Conservation (phyloP, 208 protist species). For the Trypanosoma theileri region DNA sequence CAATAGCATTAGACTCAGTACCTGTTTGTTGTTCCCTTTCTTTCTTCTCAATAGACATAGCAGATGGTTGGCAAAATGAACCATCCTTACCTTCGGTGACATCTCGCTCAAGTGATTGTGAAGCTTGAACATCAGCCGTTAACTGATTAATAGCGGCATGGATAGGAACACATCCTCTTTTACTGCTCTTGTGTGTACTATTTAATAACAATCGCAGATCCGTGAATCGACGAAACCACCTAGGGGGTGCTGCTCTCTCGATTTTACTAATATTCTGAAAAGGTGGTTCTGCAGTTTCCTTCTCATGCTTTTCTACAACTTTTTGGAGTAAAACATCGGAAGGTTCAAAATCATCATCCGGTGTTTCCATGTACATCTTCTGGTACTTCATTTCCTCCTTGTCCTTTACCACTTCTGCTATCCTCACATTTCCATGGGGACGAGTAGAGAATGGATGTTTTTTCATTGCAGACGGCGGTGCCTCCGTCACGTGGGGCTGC, state of each 20-base stretch:
- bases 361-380: not conserved
- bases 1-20: not conserved
- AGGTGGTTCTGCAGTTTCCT: not conserved
- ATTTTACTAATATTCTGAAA: not conserved
- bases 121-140: slow-evolving; percentile 30
- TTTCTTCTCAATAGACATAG: slow-evolving; percentile 4
- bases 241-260: slow-evolving; percentile 19
- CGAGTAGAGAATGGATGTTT: not conserved
- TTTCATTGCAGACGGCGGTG: not conserved
- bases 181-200: slow-evolving; percentile 6
- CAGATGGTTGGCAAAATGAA: not conserved
- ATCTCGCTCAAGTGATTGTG: slow-evolving; percentile 28
- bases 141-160: slow-evolving; percentile 36
- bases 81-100: slow-evolving; percentile 26
- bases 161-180: slow-evolving; percentile 8
- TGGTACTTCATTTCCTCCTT: not conserved
- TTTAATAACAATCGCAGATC: slow-evolving; percentile 57
- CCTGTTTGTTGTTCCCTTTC: not conserved
- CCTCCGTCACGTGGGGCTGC: not conserved
- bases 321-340: slow-evolving; percentile 19
- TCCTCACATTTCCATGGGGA: not conserved
- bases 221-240: slow-evolving; percentile 47
- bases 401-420: not conserved
- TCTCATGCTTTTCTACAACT: slow-evolving; percentile 1
- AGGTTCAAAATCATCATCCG: slow-evolving; percentile 32